Evolutionary conservation across 202 grass and related monocot species (phyloP), one percentile per base, ranked within the genome.

Genomic region (Panicum virgatum): DNA sequence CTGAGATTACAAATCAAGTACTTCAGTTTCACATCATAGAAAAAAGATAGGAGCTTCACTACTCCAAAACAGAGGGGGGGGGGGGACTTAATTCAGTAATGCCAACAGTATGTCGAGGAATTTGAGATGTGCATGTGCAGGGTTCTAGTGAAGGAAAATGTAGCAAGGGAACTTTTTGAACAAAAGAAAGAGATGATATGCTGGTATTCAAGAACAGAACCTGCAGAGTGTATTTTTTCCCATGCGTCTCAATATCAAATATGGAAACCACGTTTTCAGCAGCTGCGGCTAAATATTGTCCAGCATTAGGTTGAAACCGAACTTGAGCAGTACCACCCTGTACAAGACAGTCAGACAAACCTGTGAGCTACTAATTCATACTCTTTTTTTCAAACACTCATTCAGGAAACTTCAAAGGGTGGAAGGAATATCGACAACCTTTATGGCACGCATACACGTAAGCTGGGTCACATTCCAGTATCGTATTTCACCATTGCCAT

Each of bases 241-340:
- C 84, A 75, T 92, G 75, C 4, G 91, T 81, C 23, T 99, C 96
- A 37, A 94, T 88, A 81, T 99, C 96, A 85, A 94, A 92, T 86
- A 99, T 85, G 5, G 89, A 88, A 65, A 96, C 88, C 66, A 94
- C 30, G 63, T 83, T 94, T 83, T 96, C 93, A 59, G 89, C 81
- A 47, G 89, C 96, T 66, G 96, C 96, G 19, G 96, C 96, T 25
- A 99, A 78, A 87, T 74, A 87, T 36, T 94, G 91, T 19, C 96
- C 96, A n/a, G 52, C 42, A 63, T 72, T 93, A 78, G 96, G 96
- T 67, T 99, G 96, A 83, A 99, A 99, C 71, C 93, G 94, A 77
- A 99, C 91, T 84, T 99, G 96, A 62, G 89, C 89, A 40, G 83
- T 94, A 62, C 96, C 93, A 18, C 96, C 96, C 96, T 96, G 74